Evolutionary conservation across 352 stramenopile species (phyloP), one percentile per base, ranked within the genome.

Genomic region (Thraustochytrium sp.): DNA sequence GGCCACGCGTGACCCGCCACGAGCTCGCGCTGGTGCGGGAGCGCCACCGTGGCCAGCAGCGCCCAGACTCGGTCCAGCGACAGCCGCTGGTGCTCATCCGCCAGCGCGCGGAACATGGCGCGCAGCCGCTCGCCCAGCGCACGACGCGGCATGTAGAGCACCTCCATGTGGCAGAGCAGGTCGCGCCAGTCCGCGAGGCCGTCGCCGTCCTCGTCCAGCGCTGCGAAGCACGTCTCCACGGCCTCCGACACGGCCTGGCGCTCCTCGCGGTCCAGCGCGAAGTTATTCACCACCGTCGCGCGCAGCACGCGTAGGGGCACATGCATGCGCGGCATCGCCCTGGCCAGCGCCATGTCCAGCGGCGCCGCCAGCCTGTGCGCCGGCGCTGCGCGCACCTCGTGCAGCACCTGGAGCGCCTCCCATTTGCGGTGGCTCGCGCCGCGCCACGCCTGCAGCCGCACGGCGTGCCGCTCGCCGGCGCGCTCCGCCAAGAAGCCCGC

Each of bases 101-200:
- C 21, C 13, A 46, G 40, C 23, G 5, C 34, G 3, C 2, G 3
- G 46, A 80, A 64, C 44, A 80, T 68, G 18, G 44, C 46, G 13
- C 31, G 18, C 4, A 80, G 26, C 9, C 46, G 42, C n/a, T 68
- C 53, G 13, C 53, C 44, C 49, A 80, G 13, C 1, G 2, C 21
- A 0, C 31, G 34, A 13, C 31, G 21, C 34, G 68, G 68, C 68
- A 55, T 65, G 37, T 80, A 44, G 18, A 80, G 46, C 11, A 80
- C 68, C 23, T 55, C 31, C 1, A 80, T 23, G 51, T 80, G 68
- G 48, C 48, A 61, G 9, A 80, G n/a, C 2, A 80, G 31, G 21
- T 80, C 68, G 18, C 68, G 46, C 68, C 68, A 80, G 34, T 80
- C 68, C 18, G 76, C 34, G 2, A 80, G 51, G 8, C 5, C 34